Evolutionary conservation across 1,284 basidiomycete species (phyloP).

Genomic region (Pseudozyma pruni): DNA sequence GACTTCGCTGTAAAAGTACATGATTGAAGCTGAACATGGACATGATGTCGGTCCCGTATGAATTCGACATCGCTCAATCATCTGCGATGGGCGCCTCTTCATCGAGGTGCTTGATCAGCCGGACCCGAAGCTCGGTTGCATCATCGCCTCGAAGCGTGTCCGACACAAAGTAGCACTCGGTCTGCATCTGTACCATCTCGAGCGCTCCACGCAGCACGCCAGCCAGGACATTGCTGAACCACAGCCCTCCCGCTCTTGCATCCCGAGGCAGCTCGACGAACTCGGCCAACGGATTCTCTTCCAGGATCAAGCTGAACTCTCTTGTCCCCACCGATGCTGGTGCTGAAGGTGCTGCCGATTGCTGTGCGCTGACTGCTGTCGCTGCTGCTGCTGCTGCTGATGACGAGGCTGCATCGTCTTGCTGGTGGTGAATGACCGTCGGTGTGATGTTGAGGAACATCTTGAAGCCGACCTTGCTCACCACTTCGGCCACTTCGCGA

Average conservation of each 20-base stretch:
- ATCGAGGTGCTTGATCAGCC: conserved; percentile 88
- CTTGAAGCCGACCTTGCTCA: conserved; percentile 86
- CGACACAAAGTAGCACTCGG: conserved; percentile 86
- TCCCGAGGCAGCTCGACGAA: conserved; percentile 97
- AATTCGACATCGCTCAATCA: conserved; percentile 53
- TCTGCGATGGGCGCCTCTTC: conserved; percentile 76
- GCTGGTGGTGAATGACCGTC: conserved; percentile 75
- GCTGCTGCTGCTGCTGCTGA: conserved; percentile 18
- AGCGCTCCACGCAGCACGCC: conserved; percentile 91
- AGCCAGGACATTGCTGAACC: conserved; percentile 95
- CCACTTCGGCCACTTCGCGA: conserved; percentile 78
- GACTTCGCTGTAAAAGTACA: too few species aligned
- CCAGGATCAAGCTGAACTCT: conserved; percentile 84
- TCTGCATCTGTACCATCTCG: conserved; percentile 99
- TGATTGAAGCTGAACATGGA: too few species aligned
- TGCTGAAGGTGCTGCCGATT: conserved; percentile 7
- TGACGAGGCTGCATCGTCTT: conserved; percentile 48
- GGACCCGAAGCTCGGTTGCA: conserved; percentile 90
- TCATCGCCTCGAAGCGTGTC: conserved; percentile 94
- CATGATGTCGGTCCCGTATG: too few species aligned
- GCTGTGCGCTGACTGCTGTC: conserved; percentile 12
- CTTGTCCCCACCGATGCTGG: conserved; percentile 6
- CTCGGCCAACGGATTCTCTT: conserved; percentile 96
- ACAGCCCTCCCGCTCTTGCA: conserved; percentile 77
- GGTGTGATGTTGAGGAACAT: conserved; percentile 95